Evolutionary conservation across 768 basidiomycete genomes (phyloP).

Genomic region (Gloeophyllum trabeum): DNA sequence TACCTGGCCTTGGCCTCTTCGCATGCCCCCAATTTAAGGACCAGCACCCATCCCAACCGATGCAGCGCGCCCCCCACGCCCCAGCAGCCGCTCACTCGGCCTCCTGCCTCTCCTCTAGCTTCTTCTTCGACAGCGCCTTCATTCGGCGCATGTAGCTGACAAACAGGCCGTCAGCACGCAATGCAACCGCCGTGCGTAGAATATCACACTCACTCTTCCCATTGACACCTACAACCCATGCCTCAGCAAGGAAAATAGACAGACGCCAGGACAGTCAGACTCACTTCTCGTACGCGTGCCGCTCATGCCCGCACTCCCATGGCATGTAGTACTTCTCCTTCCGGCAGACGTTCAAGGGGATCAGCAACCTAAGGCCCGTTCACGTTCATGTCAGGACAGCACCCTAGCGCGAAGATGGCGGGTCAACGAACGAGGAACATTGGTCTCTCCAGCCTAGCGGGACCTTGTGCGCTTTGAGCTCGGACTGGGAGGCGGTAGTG

Average conservation of each 20-base stretch:
- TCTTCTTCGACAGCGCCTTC: slow-evolving; percentile 73
- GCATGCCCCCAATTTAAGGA: no score
- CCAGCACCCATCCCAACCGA: no score
- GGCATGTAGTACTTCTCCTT: slow-evolving; percentile 67
- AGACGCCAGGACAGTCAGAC: slow-evolving; percentile 14
- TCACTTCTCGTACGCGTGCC: slow-evolving; percentile 79
- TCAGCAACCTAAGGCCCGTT: slow-evolving; percentile 48
- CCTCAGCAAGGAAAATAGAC: slow-evolving; percentile 1
- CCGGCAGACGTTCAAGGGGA: slow-evolving; percentile 84
- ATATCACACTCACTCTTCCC: slow-evolving; percentile 67
- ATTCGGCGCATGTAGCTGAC: slow-evolving; percentile 78
- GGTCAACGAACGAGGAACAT: slow-evolving; percentile 72
- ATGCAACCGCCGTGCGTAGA: slow-evolving; percentile 1
- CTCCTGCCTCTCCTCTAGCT: slow-evolving; percentile 32
- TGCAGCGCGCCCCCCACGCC: no score
- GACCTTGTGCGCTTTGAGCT: slow-evolving; percentile 64
- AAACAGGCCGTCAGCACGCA: slow-evolving; percentile 3
- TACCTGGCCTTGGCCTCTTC: no score
- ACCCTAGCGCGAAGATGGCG: neutral
- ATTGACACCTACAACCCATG: slow-evolving; percentile 62
- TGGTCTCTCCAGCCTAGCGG: slow-evolving; percentile 83
- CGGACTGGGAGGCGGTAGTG: slow-evolving; percentile 72
- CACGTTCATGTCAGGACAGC: neutral
- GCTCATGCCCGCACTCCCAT: slow-evolving; percentile 92
- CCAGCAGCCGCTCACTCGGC: no score